Evolutionary conservation across 2,329 filamentous ascomycete genomes (phyloP).

Genomic region (Fusarium tricinctum): DNA sequence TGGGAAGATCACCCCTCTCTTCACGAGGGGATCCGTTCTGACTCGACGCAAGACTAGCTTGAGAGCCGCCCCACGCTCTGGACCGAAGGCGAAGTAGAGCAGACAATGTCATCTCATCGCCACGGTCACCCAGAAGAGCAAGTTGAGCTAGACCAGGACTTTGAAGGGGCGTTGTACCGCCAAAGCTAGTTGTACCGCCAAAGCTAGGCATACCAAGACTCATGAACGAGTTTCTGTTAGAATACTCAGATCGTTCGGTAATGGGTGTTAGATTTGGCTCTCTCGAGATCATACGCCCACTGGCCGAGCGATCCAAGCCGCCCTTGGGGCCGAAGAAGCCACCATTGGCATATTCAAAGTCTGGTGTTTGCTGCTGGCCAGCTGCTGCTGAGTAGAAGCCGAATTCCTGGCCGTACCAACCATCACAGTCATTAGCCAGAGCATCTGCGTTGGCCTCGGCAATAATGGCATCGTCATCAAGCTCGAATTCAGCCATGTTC

Average conservation of each 20-base stretch:
- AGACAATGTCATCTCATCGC: conserved; percentile 78
- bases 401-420: conserved; percentile 96
- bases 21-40: conserved; percentile 66
- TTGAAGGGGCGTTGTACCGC: conserved; percentile 65
- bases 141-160: conserved; percentile 85
- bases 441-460: conserved; percentile 95
- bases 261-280: conserved; percentile 97
- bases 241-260: conserved; percentile 95
- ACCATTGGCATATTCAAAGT: conserved; percentile 78
- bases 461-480: conserved; percentile 91
- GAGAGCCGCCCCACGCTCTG: conserved; percentile 85
- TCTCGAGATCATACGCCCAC: conserved; percentile 79
- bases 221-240: conserved; percentile 91
- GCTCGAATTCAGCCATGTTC: conserved; percentile 75
- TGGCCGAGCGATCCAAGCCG: conserved; percentile 75
- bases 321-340: conserved; percentile 89
- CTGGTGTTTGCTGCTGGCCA: conserved; percentile 59
- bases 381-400: conserved; percentile 85
- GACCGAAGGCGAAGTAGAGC: conserved; percentile 79
- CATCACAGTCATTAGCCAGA: conserved; percentile 90
- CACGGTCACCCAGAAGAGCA: conserved; percentile 71
- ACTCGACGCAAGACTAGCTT: conserved; percentile 75
- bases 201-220: conserved; percentile 67
- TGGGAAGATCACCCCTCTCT: conserved; percentile 63
- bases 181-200: conserved; percentile 58